A percentile compares a stretch with the other conserved stretches of the same genome.
Evolutionary conservation across 345 rosid species (phyloP).

Genomic region (Physaria fendleri): DNA sequence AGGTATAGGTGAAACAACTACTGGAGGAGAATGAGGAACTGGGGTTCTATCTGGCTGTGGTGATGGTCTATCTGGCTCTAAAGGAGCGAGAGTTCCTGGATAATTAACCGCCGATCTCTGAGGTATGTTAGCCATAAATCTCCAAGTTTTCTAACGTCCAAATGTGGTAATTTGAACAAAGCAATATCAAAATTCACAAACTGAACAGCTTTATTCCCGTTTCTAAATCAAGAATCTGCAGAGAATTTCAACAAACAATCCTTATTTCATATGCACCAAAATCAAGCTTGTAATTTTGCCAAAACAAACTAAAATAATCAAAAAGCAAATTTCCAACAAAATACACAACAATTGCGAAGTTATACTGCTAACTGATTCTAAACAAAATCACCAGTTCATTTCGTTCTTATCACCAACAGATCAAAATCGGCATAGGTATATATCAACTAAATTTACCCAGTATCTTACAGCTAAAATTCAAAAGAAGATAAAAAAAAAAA

Average conservation of each 20-base stretch:
- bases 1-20: conserved; percentile 38
- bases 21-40: conserved; percentile 38
- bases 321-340: not conserved
- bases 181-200: conserved; percentile 15
- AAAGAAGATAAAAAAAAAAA: not conserved
- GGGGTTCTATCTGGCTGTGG: conserved; percentile 40
- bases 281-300: not conserved
- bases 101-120: conserved; percentile 45
- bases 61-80: conserved; percentile 38
- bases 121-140: conserved; percentile 60
- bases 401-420: conserved; percentile 19
- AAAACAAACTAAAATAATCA: conserved; percentile 22
- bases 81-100: conserved; percentile 35
- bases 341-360: not conserved
- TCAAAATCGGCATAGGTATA: conserved; percentile 16
- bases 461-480: not conserved
- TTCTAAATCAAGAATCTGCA: conserved; percentile 16
- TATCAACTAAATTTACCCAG: conserved; percentile 4
- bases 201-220: not conserved
- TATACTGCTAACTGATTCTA: not conserved
- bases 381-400: conserved; percentile 17
- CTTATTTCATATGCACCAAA: not conserved
- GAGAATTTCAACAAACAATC: conserved; percentile 8
- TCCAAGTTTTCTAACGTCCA: conserved; percentile 5
- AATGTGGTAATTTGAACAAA: conserved; percentile 3